Evolutionary conservation across 192 early-diverging fungal genomes (phyloP).

Genomic region (Coemansia sp.): DNA sequence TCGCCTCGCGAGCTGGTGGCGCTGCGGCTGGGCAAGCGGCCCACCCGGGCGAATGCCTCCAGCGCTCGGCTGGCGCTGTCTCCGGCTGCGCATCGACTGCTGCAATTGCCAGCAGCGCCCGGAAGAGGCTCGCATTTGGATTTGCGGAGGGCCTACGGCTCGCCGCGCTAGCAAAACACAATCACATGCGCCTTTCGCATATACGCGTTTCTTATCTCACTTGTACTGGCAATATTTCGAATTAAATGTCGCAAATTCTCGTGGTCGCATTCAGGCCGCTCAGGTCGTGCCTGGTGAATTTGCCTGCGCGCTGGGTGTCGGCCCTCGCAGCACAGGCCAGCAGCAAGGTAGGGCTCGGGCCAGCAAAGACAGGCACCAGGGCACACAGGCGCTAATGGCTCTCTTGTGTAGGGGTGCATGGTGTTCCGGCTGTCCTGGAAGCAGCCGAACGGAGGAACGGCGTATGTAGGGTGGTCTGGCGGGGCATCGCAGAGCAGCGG

Average conservation of each 20-base stretch:
- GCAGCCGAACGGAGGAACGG: not conserved
- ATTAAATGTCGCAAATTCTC: slow-evolving; percentile 62
- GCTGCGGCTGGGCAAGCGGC: not conserved
- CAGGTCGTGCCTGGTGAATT: slow-evolving; percentile 67
- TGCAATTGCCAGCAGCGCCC: slow-evolving; percentile 4
- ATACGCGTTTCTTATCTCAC: not conserved
- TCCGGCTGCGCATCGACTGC: slow-evolving; percentile 35
- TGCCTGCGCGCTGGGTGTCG: slow-evolving; percentile 71
- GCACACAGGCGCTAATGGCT: not conserved
- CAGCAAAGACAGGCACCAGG: not conserved
- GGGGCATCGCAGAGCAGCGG: slow-evolving; percentile 16
- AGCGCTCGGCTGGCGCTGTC: slow-evolving; percentile 15
- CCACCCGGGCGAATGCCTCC: not conserved
- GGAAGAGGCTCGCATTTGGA: not conserved
- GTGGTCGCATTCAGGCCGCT: slow-evolving; percentile 65
- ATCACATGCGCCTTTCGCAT: slow-evolving; percentile 1
- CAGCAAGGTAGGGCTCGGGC: slow-evolving; percentile 57
- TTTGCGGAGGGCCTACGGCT: slow-evolving; percentile 31
- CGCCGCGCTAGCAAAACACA: slow-evolving; percentile 20
- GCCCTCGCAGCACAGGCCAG: slow-evolving; percentile 61
- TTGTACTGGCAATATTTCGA: slow-evolving; percentile 1
- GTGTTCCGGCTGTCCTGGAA: slow-evolving; percentile 36
- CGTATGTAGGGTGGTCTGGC: slow-evolving; percentile 46
- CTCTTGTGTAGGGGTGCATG: slow-evolving; percentile 25
- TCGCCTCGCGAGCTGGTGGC: slow-evolving; percentile 24